Evolutionary conservation across 208 protist genomes (phyloP), one percentile per base, ranked within the genome.

Genomic region (Leishmania braziliensis): DNA sequence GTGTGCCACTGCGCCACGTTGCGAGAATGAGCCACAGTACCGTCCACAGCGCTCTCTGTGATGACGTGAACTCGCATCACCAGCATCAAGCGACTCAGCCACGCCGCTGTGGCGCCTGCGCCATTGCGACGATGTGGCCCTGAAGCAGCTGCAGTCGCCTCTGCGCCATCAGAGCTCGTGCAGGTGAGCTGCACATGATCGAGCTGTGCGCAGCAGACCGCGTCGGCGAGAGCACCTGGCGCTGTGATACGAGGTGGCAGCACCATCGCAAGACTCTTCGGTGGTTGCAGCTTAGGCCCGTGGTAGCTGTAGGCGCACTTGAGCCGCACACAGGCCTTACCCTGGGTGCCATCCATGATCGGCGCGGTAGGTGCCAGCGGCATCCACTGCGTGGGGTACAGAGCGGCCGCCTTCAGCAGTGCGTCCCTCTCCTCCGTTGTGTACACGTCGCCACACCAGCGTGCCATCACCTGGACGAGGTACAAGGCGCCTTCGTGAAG

Each of bases 321-420:
- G 63, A 85, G 79, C 18, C 82, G 82, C 72, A 85, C 71, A 12
- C 77, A 71, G 20, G 82, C 50, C 3, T 29, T 63, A 20, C 50
- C 18, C 20, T 46, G 29, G 71, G 43, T n/a, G 51, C 43, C 50
- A 29, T 18, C 60, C 16, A 43, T 16, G 39, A 10, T 46, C 8
- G 74, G 36, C 6, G 74, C n/a, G 54, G 23, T 26, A 46, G 14
- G 50, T 5, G 70, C 43, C 54, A 85, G 48, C 33, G 77, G 62
- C 82, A 85, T 79, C 82, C 82, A 85, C 43, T 75, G 82, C 20
- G 82, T 82, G n/a, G 82, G 82, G 33, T 75, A 77, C 63, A 71
- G n/a, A 20, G 77, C 53, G 5, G 77, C 77, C 12, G 77, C 72
- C n/a, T 39, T 0, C 72, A 85, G 82, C 72, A 85, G 48, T 56